These are phyloP conservation scores for Ophiocordyceps unilateralis DNA, from an alignment of 2,329 filamentous ascomycete species.

Conservation along the genomic window DNA sequence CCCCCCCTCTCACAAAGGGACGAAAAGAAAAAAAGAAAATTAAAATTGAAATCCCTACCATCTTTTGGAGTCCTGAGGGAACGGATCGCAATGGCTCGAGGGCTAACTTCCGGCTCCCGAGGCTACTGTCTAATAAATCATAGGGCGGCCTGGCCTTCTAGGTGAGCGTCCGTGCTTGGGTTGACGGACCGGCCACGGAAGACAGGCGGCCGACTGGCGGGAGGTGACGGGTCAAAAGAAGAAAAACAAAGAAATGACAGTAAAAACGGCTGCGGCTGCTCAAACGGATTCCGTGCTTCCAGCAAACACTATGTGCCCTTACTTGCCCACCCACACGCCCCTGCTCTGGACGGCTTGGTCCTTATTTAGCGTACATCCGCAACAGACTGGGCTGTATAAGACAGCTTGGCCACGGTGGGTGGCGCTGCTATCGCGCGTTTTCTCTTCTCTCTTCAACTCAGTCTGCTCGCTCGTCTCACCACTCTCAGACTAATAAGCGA, in stretches of 20 bases:
- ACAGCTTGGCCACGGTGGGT: slow-evolving; percentile 1
- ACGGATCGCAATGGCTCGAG: not conserved
- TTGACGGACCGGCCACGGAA: too few species aligned
- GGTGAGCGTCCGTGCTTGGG: too few species aligned
- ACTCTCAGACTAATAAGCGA: not conserved
- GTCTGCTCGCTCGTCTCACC: slow-evolving; percentile 1
- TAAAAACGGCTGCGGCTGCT: too few species aligned
- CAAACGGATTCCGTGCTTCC: too few species aligned
- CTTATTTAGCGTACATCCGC: slow-evolving; percentile 2
- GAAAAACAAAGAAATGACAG: too few species aligned
- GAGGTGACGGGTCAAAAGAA: too few species aligned
- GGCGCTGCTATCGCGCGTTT: not conserved
- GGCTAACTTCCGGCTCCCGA: too few species aligned
- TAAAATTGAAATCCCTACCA: not conserved
- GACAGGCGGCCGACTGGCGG: too few species aligned
- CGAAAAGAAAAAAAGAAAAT: too few species aligned
- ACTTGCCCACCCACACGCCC: not conserved
- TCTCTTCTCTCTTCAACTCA: not conserved
- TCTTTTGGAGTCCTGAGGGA: too few species aligned
- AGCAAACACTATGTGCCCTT: not conserved
- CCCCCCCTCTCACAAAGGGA: not conserved
- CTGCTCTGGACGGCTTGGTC: not conserved
- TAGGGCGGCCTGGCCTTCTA: too few species aligned
- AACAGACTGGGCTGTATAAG: slow-evolving; percentile 4
- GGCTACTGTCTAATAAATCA: too few species aligned